These are phyloP conservation scores for Solanum commersonii DNA, from an alignment of 257 asterid species.

Conservation along the genomic window DNA sequence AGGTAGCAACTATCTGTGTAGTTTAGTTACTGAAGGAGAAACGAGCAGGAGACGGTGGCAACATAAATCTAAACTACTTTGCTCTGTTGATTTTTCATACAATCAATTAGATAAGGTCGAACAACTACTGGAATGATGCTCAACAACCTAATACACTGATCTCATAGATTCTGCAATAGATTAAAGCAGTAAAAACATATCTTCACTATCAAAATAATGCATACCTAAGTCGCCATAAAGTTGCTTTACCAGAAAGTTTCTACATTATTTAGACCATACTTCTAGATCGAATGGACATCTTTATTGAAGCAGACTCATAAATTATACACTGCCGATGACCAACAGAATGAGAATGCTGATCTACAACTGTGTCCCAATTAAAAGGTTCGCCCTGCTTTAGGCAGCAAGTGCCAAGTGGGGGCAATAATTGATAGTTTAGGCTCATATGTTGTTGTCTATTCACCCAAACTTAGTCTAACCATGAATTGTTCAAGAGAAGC, in stretches of 20 bases:
- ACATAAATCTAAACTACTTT: not conserved
- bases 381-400: too few relatives aligned
- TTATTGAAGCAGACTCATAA: not conserved
- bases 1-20: not conserved
- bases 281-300: not conserved
- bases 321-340: not conserved
- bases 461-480: not conserved
- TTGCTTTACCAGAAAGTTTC: not conserved
- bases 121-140: not conserved
- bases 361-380: too few relatives aligned
- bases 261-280: not conserved
- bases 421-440: not conserved
- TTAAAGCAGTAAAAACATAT: not conserved
- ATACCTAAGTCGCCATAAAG: not conserved
- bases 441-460: not conserved
- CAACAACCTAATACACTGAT: not conserved
- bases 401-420: too few relatives aligned
- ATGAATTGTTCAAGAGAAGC: not conserved
- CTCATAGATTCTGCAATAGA: not conserved
- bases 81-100: not conserved
- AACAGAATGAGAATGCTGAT: too few relatives aligned
- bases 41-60: not conserved
- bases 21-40: not conserved
- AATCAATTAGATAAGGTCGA: not conserved
- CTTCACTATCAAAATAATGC: not conserved